Conservation (phyloP, 257 asterid species). For the Pogostemon cablin region DNA sequence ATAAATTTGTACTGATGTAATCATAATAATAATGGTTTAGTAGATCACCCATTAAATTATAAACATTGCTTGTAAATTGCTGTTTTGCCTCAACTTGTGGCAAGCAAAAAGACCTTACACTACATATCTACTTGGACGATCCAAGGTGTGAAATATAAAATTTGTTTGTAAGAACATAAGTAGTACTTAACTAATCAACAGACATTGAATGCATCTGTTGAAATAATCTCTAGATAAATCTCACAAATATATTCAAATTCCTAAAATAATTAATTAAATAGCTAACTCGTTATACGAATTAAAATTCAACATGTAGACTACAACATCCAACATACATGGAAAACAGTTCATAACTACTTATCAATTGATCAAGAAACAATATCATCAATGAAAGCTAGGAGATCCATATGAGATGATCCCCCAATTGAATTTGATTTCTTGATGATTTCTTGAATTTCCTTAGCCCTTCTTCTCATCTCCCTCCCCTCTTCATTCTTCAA, state of each 20-base stretch:
- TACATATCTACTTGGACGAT: too few species aligned
- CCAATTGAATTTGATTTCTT: slow-evolving; percentile 36
- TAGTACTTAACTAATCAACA: too few species aligned
- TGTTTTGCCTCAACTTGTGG: too few species aligned
- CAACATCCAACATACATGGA: background rate
- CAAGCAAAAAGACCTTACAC: too few species aligned
- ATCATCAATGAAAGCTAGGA: slow-evolving; percentile 32
- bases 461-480: slow-evolving; percentile 45
- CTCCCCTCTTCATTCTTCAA: slow-evolving; percentile 42
- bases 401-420: slow-evolving; percentile 39
- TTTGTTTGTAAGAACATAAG: too few species aligned
- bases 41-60: too few species aligned
- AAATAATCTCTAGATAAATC: background rate
- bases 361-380: background rate
- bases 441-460: slow-evolving; percentile 40
- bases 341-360: background rate
- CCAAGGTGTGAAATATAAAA: too few species aligned
- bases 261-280: background rate
- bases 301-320: background rate
- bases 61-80: too few species aligned
- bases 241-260: background rate
- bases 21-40: too few species aligned
- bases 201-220: background rate
- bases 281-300: too few species aligned
- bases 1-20: too few species aligned